These are phyloP conservation scores for Diversispora epigaea DNA, from an alignment of 192 early-diverging fungal species.

Conservation along the genomic window DNA sequence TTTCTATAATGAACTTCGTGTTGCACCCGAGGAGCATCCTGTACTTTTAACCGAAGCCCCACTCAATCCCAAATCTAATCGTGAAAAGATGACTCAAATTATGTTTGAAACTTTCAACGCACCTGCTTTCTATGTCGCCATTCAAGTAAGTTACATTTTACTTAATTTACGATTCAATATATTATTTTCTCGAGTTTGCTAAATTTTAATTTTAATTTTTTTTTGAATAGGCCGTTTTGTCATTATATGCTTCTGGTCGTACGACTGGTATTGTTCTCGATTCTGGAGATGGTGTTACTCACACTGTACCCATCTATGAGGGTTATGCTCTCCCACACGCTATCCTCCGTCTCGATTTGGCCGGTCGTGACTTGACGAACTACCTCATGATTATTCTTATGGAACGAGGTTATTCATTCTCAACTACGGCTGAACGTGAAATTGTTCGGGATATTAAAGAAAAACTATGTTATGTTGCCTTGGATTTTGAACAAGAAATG, in stretches of 20 bases:
- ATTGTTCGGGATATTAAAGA: slow-evolving; percentile 99
- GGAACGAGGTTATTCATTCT: slow-evolving; percentile 95
- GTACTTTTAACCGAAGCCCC: slow-evolving; percentile 97
- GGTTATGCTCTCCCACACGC: slow-evolving; percentile 95
- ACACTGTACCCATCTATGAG: slow-evolving; percentile 98
- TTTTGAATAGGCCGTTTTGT: slow-evolving; percentile 71
- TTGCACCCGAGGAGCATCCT: slow-evolving; percentile 97
- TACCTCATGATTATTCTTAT: slow-evolving; percentile 92
- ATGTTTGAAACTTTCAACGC: slow-evolving; percentile 99
- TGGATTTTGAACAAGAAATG: slow-evolving; percentile 98
- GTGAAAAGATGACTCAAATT: slow-evolving; percentile 99
- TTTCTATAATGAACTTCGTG: slow-evolving; percentile 97
- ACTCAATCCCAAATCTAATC: slow-evolving; percentile 97
- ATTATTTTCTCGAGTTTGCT: background rate
- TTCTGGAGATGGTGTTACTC: slow-evolving; percentile 97
- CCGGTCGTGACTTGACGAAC: slow-evolving; percentile 95
- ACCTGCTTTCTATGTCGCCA: slow-evolving; percentile 96
- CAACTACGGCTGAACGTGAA: slow-evolving; percentile 94
- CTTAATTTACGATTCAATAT: background rate
- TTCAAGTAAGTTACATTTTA: slow-evolving; percentile 53
- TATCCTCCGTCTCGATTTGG: slow-evolving; percentile 94
- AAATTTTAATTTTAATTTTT: background rate
- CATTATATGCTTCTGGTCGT: slow-evolving; percentile 95
- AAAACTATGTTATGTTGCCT: slow-evolving; percentile 97
- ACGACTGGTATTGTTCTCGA: slow-evolving; percentile 98